Evolutionary conservation across 108 stramenopile species (phyloP).

Genomic region (Fistulifera solaris): DNA sequence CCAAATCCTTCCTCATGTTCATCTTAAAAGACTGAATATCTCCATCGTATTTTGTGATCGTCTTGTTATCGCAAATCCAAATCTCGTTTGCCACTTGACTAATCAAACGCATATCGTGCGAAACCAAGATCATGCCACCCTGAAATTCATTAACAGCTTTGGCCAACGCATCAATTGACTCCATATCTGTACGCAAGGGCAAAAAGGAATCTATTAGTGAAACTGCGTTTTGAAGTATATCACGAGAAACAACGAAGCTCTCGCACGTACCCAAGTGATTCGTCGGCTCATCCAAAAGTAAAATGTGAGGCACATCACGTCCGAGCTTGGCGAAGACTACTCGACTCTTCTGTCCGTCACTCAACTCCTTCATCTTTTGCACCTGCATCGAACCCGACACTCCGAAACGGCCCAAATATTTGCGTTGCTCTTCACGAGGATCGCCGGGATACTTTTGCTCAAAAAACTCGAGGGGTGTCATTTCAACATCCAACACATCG

Average conservation of each 20-base stretch:
- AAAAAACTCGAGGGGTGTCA: constrained; percentile 96
- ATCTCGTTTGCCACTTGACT: constrained; percentile 95
- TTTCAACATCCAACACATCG: constrained; percentile 90
- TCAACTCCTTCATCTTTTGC: constrained; percentile 82
- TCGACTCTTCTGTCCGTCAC: constrained; percentile 93
- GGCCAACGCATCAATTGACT: constrained; percentile 95
- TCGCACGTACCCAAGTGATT: constrained; percentile 45
- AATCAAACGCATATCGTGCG: constrained; percentile 99
- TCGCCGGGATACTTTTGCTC: constrained; percentile 68
- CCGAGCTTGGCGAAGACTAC: constrained; percentile 94
- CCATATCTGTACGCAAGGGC: constrained; percentile 58
- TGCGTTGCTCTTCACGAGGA: constrained; percentile 74
- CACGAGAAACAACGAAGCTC: background rate
- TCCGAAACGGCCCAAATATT: constrained; percentile 96
- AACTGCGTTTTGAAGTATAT: background rate
- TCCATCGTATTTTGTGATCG: constrained; percentile 76
- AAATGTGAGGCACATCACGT: constrained; percentile 91
- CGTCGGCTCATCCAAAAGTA: constrained; percentile 83
- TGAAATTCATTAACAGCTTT: constrained; percentile 95
- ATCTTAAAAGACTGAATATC: constrained; percentile 92
- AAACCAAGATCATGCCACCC: constrained; percentile 93
- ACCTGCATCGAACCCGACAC: constrained; percentile 89
- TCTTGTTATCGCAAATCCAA: constrained; percentile 95
- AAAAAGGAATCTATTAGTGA: constrained; percentile 16
- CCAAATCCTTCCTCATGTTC: constrained; percentile 76